A percentile compares a stretch with the other conserved stretches of the same genome.
Evolutionary conservation across 2,329 filamentous ascomycete species (phyloP).

Genomic region (Dichotomopilus funicola): DNA sequence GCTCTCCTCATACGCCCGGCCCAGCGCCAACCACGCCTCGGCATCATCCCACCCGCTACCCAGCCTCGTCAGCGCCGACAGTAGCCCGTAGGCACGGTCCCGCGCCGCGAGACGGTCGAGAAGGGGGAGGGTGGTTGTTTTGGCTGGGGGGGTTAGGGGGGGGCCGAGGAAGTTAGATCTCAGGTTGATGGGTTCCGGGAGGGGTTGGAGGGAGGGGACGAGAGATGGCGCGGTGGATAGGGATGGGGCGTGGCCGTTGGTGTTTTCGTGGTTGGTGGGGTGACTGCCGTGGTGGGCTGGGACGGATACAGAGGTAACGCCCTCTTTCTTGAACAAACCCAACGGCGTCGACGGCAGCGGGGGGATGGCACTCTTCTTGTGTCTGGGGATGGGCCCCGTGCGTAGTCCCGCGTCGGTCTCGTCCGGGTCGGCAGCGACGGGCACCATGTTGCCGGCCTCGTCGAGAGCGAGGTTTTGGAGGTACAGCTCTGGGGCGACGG

Average conservation of each 20-base stretch:
- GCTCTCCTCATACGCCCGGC: constrained; percentile 79
- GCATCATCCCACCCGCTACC: constrained; percentile 84
- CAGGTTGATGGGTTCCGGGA: not conserved
- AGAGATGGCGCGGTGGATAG: not conserved
- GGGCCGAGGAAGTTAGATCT: constrained; percentile 27
- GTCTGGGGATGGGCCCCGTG: not conserved
- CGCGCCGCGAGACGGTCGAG: constrained; percentile 81
- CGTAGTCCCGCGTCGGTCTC: not conserved
- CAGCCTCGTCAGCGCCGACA: constrained; percentile 76
- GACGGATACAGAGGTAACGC: not conserved
- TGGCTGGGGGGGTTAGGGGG: constrained; percentile 46
- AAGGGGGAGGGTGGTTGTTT: constrained; percentile 58
- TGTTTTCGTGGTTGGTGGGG: not conserved
- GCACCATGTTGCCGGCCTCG: constrained; percentile 15
- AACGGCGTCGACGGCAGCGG: constrained; percentile 40
- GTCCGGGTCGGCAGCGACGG: constrained; percentile 13
- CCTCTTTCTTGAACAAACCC: constrained; percentile 33
- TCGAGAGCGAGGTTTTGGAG: constrained; percentile 28
- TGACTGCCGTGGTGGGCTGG: constrained; percentile 14
- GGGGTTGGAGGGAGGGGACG: no score
- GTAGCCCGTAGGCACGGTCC: constrained; percentile 78
- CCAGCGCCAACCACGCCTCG: constrained; percentile 88
- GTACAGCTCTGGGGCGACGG: constrained; percentile 43
- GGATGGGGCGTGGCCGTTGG: not conserved
- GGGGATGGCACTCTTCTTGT: constrained; percentile 10